Base-by-base conservation (phyloP, 163 green algal species). In the Chloromonas sp. region DNA sequence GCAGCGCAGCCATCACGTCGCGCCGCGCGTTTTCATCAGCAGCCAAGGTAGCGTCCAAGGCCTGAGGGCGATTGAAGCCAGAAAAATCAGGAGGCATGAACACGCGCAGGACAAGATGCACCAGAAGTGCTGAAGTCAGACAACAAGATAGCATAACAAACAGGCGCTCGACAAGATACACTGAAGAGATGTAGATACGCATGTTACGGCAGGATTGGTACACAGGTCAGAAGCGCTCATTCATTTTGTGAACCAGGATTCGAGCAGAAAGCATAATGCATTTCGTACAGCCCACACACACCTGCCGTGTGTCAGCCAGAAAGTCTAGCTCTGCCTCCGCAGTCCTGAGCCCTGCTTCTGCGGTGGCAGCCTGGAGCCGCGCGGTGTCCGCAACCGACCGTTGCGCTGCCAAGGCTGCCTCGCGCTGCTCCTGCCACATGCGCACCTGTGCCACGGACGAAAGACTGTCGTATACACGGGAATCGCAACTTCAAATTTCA, bases 251-350 rank as follows among this genome's bases (percentile, higher is more conserved):
- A 36, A 36, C 36, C 36, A 36, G 36, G 36, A 36, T 36, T 36
- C 36, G 36, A 36, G 36, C 36, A 36, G 36, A 36, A 36, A 36
- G 36, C 36, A 36, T 36, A 36, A 36, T 36, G 36, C 36, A 36
- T 36, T 36, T 36, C 36, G 36, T 36, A 60, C 81, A 83, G 59
- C 14, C 5, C 60, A 71, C 1, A 36, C 60, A 71, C 82, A 87
- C 84, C 74, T 87, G 77, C 1, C 82, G n/a, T 8, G 84, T 84
- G 57, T 89, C 86, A 3, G 84, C 88, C 84, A 91, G n/a, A 79
- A 89, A 91, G 76, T 89, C 88, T 58, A 89, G 83, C 86, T 91
- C 88, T 15, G 77, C 61, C 86, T 91, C 88, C 66, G 84, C 88
- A 14, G 79, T 83, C 13, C 86, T 78, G 62, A 91, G 83, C 62